Base-by-base conservation (phyloP, 768 basidiomycete species). In the Neoboletus magnificus region DNA sequence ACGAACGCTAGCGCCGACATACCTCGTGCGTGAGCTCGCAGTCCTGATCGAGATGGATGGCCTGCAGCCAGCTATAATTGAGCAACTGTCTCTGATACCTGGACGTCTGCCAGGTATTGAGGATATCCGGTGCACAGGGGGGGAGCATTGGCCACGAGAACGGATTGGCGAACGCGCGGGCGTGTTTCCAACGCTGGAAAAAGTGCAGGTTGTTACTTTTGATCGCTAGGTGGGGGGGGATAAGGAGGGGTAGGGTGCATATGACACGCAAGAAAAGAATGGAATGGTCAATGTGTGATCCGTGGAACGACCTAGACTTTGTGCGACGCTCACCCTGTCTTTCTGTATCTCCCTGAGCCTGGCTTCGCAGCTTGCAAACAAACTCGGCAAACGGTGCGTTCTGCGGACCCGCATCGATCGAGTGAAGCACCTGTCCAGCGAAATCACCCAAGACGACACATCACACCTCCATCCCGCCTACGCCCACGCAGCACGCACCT, bases 141-240 rank as follows among this genome's bases (percentile, higher is more conserved):
- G 70, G 70, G 2, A 72, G 64, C 67, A 73, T 67, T 0, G 70
- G 70, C 69, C 71, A 71, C 10, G 60, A 64, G 54, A 71, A 73
- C 0, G 70, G 70, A 33, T 67, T 71, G 1, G 71, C 65, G 16
- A 73, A 72, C 40, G 71, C 54, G 15, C 70, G 63, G 3, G 70
- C 60, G 3, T 60, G 67, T 43, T 71, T 71, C 70, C 70, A 71
- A 35, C 54, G 49, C 36, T 71, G 70, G 58, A 71, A 71, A 55
- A 72, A 71, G 11, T 57, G 65, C 18, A 71, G 32, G 36, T 52
- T 59, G 11, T 64, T 61, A 1, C 56, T 68, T 29, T 61, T 65
- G 48, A 43, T 33, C 11, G 57, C 67, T 69, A 27, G 2, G 8
- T 9, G 8, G 7, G 32, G 33, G 25, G 15, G 32, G 22, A 37